These are phyloP conservation scores for Brasilioporus rufonigricans DNA, from an alignment of 768 basidiomycete species.

Conservation along the genomic window DNA sequence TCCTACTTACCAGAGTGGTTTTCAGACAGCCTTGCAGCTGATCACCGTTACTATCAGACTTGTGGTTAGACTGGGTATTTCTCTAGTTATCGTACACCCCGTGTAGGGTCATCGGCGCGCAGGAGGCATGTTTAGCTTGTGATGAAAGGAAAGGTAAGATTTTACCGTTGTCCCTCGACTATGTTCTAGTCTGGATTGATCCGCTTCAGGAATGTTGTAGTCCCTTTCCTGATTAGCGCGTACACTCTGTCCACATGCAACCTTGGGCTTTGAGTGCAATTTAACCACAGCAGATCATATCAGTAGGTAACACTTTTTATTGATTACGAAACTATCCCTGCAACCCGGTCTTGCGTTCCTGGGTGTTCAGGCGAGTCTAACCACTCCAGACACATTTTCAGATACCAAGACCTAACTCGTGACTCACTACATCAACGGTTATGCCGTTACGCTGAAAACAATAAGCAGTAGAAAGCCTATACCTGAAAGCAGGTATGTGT, in stretches of 20 bases:
- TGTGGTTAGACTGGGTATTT: slow-evolving; percentile 77
- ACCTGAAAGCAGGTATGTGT: no score
- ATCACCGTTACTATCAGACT: slow-evolving; percentile 75
- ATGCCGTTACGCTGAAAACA: no score
- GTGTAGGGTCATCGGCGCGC: slow-evolving; percentile 56
- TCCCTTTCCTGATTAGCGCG: background rate
- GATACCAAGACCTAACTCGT: no score
- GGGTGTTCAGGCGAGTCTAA: no score
- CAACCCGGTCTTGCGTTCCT: background rate
- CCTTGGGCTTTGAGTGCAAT: background rate
- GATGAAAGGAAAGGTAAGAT: slow-evolving; percentile 1
- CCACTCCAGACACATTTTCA: no score
- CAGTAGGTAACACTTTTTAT: background rate
- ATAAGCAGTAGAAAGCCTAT: no score
- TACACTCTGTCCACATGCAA: background rate
- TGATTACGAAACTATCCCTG: background rate
- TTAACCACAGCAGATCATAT: background rate
- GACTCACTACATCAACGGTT: no score
- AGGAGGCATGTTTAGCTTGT: slow-evolving; percentile 63
- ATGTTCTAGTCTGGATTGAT: background rate
- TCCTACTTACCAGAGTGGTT: slow-evolving; percentile 70
- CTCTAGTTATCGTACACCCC: slow-evolving; percentile 64
- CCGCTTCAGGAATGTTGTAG: background rate
- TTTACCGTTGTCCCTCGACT: background rate
- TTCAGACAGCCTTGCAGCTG: slow-evolving; percentile 72